These are phyloP conservation scores for Xylariaceae sp. DNA, from an alignment of 2,329 filamentous ascomycete genomes.

Conservation along the genomic window DNA sequence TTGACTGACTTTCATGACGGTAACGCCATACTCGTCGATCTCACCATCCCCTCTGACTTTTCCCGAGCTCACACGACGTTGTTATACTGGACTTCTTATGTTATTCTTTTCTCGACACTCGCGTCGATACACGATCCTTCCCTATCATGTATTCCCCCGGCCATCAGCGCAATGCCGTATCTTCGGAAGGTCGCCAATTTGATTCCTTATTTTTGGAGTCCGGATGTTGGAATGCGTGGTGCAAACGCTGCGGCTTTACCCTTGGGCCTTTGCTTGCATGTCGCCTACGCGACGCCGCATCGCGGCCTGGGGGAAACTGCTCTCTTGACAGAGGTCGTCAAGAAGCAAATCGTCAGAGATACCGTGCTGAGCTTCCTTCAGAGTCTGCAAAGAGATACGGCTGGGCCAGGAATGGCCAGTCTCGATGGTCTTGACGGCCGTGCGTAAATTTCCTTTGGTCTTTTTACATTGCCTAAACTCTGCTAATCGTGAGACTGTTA, in stretches of 20 bases:
- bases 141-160: neutral
- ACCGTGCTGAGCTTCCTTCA: constrained; percentile 9
- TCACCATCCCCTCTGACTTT: constrained; percentile 6
- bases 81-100: constrained; percentile 13
- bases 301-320: constrained; percentile 4
- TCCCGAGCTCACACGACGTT: constrained; percentile 15
- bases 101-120: constrained; percentile 14
- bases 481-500: neutral
- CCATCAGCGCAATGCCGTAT: constrained; percentile 11
- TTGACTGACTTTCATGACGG: constrained; percentile 11
- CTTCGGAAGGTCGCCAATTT: constrained; percentile 11
- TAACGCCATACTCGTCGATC: constrained; percentile 1
- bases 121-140: constrained; percentile 10
- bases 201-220: constrained; percentile 19
- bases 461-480: neutral
- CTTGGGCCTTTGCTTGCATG: constrained; percentile 12
- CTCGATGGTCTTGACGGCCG: constrained; percentile 10
- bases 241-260: constrained; percentile 12
- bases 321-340: constrained; percentile 4
- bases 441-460: neutral
- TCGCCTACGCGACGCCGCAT: constrained; percentile 3
- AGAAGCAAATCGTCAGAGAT: neutral
- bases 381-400: constrained; percentile 13
- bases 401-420: constrained; percentile 1
- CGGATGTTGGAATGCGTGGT: constrained; percentile 12